phyloP scores from a whole-genome alignment of 2,329 filamentous ascomycete species.

The Colletotrichum scovillei region DNA sequence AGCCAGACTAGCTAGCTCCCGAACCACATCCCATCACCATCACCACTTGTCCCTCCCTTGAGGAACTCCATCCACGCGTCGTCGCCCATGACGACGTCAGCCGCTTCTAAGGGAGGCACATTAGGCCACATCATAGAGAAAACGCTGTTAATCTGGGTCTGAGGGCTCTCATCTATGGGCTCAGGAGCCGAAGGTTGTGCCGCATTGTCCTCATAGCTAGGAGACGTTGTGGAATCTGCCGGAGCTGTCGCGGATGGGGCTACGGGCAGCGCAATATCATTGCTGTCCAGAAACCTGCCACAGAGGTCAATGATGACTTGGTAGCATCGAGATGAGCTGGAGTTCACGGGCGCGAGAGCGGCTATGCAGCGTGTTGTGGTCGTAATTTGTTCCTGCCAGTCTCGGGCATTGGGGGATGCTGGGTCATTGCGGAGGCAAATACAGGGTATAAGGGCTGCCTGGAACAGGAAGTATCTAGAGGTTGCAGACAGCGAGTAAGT shows the following conservation, averaged over 20 bases:
- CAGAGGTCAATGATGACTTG: conserved; percentile 55
- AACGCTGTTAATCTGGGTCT: conserved; percentile 55
- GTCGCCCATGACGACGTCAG: conserved; percentile 51
- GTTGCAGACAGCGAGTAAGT: background rate
- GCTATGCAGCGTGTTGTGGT: conserved; percentile 50
- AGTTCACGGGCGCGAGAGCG: conserved; percentile 50
- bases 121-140: conserved; percentile 61
- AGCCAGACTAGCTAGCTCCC: background rate
- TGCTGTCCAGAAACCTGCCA: conserved; percentile 46
- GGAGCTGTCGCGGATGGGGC: background rate
- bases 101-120: conserved; percentile 48
- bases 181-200: background rate
- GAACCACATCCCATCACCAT: conserved; percentile 25
- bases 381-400: conserved; percentile 55
- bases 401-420: conserved; percentile 45
- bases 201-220: background rate
- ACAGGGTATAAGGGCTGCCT: conserved; percentile 59
- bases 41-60: conserved; percentile 32
- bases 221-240: background rate
- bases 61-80: conserved; percentile 52
- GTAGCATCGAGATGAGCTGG: conserved; percentile 54
- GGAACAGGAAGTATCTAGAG: conserved; percentile 59
- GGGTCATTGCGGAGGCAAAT: conserved; percentile 59
- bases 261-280: background rate
- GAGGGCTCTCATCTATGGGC: conserved; percentile 50